Base-by-base conservation (phyloP, 305 asterid genomes). In the Rubia peregrina region DNA sequence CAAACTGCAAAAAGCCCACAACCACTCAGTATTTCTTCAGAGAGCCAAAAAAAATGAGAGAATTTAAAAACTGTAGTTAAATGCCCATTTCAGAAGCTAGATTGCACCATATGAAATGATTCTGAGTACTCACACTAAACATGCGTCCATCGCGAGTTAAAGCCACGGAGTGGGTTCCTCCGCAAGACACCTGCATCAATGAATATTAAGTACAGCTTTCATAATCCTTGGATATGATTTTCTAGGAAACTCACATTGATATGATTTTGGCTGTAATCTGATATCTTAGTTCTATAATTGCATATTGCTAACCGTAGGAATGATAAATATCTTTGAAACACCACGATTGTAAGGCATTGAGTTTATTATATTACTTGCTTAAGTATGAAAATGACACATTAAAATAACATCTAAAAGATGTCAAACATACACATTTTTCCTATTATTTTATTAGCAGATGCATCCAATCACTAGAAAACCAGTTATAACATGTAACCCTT, bases 151-250 rank as follows among this genome's bases (percentile, higher is more conserved):
- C 99, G 49, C 76, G 79, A 24, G 99, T 87, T 71, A 91, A 76
- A 38, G 97, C 96, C 68, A 94, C 99, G 12, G 99, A 94, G 79
- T 94, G 97, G 41, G 99, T 94, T 72, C 99, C 99, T 71, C 99
- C 99, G 78, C 99, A 94, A 43, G 99, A 89, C 60, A 94, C 83
- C 99, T 94, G 87, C 85, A 86, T 22, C 79, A 73, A 70, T 70
- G 69, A 70, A 17, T 30, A 30, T 30, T 30, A 74, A 74, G 53
- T 42, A 16, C 62, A 60, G 61, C 72, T 71, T 49, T 14, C 22
- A 12, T 73, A 68, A 59, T 51, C 63, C 77, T 44, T 59, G 63
- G 9, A 42, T 38, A 33, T n/a, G 43, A 38, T 42, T 17, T 24
- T 67, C 0, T 13, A 46, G 16, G 26, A 46, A 12, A 66, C 12